Evolutionary conservation across 2,329 filamentous ascomycete genomes (phyloP).

Genomic region (Penicillium sp.): DNA sequence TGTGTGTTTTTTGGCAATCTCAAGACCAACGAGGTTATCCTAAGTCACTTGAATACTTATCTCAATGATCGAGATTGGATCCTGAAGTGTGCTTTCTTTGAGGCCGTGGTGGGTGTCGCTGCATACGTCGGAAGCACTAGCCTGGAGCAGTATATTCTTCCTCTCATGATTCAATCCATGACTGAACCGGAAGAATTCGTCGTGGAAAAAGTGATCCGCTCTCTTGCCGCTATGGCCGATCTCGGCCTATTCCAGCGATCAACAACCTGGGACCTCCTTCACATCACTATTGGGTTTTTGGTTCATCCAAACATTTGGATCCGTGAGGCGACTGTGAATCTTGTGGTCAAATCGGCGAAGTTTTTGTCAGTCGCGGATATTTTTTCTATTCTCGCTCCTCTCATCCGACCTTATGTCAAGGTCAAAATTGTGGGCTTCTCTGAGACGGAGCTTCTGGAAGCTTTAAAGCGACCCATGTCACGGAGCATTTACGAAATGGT

Average conservation of each 20-base stretch:
- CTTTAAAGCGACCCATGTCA: conserved; percentile 78
- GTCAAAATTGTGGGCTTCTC: conserved; percentile 68
- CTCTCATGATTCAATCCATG: conserved; percentile 92
- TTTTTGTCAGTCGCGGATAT: conserved; percentile 79
- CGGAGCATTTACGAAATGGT: conserved; percentile 82
- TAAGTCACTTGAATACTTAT: conserved; percentile 96
- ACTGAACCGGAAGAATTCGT: conserved; percentile 94
- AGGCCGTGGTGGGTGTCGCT: conserved; percentile 89
- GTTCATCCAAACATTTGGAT: conserved; percentile 97
- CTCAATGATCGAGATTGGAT: conserved; percentile 96
- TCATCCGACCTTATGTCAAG: conserved; percentile 81
- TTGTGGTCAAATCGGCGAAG: conserved; percentile 73
- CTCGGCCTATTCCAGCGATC: conserved; percentile 83
- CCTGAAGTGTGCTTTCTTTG: conserved; percentile 94
- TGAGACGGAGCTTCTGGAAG: conserved; percentile 74
- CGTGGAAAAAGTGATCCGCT: conserved; percentile 84
- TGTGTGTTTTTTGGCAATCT: conserved; percentile 93
- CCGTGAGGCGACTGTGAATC: conserved; percentile 82
- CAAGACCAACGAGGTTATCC: conserved; percentile 92
- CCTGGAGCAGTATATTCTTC: conserved; percentile 91
- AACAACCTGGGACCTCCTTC: conserved; percentile 84
- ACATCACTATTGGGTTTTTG: conserved; percentile 79
- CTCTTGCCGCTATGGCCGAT: conserved; percentile 82
- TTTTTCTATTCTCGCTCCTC: conserved; percentile 78
- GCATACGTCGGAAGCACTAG: conserved; percentile 86